A percentile compares a stretch with the other conserved stretches of the same genome.
Evolutionary conservation across 2,329 filamentous ascomycete species (phyloP).

Genomic region (Malbranchea cinnamomea): DNA sequence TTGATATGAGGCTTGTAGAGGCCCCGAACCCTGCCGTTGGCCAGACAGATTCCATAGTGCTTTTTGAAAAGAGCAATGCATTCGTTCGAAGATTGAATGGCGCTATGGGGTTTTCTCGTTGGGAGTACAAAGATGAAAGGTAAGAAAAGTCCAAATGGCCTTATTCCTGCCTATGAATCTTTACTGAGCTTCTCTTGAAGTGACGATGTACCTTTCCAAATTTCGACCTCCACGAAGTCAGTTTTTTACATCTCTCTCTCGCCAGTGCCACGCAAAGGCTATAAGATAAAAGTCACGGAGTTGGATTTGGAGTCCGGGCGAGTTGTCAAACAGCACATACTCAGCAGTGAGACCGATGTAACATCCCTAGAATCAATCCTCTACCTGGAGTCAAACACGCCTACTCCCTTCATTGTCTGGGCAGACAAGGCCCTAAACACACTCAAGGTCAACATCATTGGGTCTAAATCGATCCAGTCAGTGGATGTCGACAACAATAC

Average conservation of each 20-base stretch:
- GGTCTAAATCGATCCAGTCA: slow-evolving; percentile 25
- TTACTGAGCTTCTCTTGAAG: slow-evolving; percentile 24
- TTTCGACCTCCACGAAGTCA: slow-evolving; percentile 47
- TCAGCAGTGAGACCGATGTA: slow-evolving; percentile 64
- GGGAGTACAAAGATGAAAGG: slow-evolving; percentile 58
- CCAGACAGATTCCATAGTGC: slow-evolving; percentile 48
- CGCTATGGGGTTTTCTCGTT: slow-evolving; percentile 55
- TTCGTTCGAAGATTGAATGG: slow-evolving; percentile 58
- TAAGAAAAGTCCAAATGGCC: slow-evolving; percentile 14
- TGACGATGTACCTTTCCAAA: slow-evolving; percentile 60
- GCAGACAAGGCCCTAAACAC: slow-evolving; percentile 28
- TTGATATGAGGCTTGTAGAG: slow-evolving; percentile 57
- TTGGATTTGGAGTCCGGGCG: slow-evolving; percentile 60
- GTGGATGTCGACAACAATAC: slow-evolving; percentile 26
- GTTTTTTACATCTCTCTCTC: slow-evolving; percentile 68
- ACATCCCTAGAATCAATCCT: slow-evolving; percentile 24
- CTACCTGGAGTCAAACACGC: slow-evolving; percentile 26
- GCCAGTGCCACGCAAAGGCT: slow-evolving; percentile 47
- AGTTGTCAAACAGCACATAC: slow-evolving; percentile 53
- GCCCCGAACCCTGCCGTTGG: slow-evolving; percentile 28
- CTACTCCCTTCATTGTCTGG: slow-evolving; percentile 30
- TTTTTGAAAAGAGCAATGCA: slow-evolving; percentile 43
- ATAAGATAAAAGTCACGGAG: slow-evolving; percentile 60
- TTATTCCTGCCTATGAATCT: not conserved
- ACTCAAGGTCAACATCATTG: slow-evolving; percentile 32